A percentile compares a stretch with the other conserved stretches of the same genome.
These are phyloP conservation scores for Ceratocystis huliohia DNA, from an alignment of 2,329 filamentous ascomycete species.

Conservation along the genomic window DNA sequence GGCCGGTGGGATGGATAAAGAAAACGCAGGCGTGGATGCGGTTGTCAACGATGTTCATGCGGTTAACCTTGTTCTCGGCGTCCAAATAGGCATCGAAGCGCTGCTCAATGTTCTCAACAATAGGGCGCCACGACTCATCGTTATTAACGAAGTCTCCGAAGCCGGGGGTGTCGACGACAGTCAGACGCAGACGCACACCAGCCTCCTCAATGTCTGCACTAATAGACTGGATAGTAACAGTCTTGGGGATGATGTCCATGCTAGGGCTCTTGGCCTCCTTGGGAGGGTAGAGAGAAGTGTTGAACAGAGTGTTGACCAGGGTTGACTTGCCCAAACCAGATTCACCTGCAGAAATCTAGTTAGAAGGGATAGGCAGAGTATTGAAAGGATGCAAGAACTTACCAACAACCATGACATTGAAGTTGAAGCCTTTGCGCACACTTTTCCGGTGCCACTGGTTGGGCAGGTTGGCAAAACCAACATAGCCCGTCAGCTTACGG, in stretches of 20 bases:
- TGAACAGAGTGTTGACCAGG: conserved; percentile 98
- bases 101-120: conserved; percentile 99
- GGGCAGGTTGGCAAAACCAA: conserved; percentile 95
- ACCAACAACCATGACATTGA: conserved; percentile 99
- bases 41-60: conserved; percentile 99
- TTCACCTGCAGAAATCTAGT: conserved; percentile 54
- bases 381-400: conserved; percentile 33
- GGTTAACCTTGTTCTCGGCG: conserved; percentile 99
- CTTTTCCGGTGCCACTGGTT: conserved; percentile 99
- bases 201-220: conserved; percentile 97
- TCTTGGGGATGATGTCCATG: conserved; percentile 97
- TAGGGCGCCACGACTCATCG: conserved; percentile 97
- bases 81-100: conserved; percentile 96
- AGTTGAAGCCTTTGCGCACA: conserved; percentile 99
- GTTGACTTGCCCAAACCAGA: conserved; percentile 98
- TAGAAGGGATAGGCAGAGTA: conserved; percentile 9
- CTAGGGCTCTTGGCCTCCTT: conserved; percentile 97
- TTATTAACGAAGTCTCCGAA: conserved; percentile 99
- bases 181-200: conserved; percentile 87
- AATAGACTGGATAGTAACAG: conserved; percentile 85
- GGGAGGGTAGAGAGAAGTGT: conserved; percentile 95
- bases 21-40: conserved; percentile 97
- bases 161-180: conserved; percentile 92
- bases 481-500: conserved; percentile 94
- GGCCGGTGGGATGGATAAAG: conserved; percentile 98